Evolutionary conservation across 73 alveolate genomes (phyloP).

Genomic region (Strombidium stylifer): DNA sequence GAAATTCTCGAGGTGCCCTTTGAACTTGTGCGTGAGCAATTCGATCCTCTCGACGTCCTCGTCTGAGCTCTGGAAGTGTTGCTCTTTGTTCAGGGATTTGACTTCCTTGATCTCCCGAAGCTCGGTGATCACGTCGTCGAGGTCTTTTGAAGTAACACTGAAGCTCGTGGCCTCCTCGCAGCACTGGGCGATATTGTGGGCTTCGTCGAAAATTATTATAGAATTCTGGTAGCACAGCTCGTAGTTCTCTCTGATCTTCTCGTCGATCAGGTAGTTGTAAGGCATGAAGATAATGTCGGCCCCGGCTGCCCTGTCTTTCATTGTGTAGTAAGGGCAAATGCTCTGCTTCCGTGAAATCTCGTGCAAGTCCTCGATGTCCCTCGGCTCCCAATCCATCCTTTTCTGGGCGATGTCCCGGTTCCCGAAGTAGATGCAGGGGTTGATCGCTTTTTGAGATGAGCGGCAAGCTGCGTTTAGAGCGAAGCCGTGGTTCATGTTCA

Average conservation of each 20-base stretch:
- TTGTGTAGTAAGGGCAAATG: constrained; percentile 35
- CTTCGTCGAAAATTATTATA: constrained; percentile 82
- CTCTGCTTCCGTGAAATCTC: background rate
- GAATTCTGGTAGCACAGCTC: constrained; percentile 58
- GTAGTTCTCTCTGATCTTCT: constrained; percentile 43
- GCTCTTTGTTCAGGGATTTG: background rate
- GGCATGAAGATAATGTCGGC: constrained; percentile 52
- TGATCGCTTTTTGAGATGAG: background rate
- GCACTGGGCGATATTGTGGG: constrained; percentile 75
- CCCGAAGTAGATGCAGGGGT: constrained; percentile 4
- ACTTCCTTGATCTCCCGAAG: background rate
- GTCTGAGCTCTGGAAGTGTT: background rate
- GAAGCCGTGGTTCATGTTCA: constrained; percentile 1
- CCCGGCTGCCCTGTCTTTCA: constrained; percentile 17
- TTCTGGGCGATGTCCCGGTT: constrained; percentile 20
- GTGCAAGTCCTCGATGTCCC: constrained; percentile 34
- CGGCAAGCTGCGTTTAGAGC: background rate
- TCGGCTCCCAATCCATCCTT: background rate
- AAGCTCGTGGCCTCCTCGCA: constrained; percentile 39
- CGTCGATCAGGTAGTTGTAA: constrained; percentile 62
- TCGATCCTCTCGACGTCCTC: background rate
- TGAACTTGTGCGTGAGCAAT: background rate
- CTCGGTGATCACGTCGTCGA: background rate
- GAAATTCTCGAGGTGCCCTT: background rate
- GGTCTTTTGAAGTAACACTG: background rate